Conservation (phyloP, 345 rosid genomes). For the Gossypium australe region DNA sequence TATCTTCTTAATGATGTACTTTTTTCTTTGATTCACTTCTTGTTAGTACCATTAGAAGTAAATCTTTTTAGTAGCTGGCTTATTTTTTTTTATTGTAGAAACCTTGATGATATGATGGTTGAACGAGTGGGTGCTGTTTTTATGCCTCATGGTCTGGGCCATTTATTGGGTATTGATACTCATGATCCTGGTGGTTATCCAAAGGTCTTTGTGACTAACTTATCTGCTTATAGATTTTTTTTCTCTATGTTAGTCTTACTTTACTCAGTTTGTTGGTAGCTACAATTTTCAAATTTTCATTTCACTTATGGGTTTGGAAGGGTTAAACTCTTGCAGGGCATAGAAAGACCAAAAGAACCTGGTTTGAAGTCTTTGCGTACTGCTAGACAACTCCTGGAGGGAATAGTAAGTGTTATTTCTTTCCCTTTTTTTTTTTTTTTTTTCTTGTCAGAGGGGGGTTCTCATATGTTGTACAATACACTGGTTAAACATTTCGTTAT, state of each 20-base stretch:
- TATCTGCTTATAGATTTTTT: neutral
- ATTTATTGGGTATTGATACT: slow-evolving; percentile 87
- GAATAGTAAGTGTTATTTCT: slow-evolving; percentile 57
- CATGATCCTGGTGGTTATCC: slow-evolving; percentile 91
- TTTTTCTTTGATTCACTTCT: slow-evolving; percentile 10
- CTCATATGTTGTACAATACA: neutral
- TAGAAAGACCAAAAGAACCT: slow-evolving; percentile 60
- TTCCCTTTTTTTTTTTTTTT: neutral
- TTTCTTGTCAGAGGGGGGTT: neutral
- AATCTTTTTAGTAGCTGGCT: neutral
- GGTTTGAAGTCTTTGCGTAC: slow-evolving; percentile 82
- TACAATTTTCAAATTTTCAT: neutral
- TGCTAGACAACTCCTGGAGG: slow-evolving; percentile 59
- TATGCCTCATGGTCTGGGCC: slow-evolving; percentile 98
- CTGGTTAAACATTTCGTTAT: neutral
- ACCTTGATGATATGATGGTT: slow-evolving; percentile 75
- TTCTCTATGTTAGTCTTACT: neutral
- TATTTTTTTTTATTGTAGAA: slow-evolving; percentile 34
- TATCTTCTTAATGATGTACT: neutral
- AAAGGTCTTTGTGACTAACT: slow-evolving; percentile 34
- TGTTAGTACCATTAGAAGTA: slow-evolving; percentile 3
- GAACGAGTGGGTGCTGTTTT: slow-evolving; percentile 76
- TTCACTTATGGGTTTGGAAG: slow-evolving; percentile 17
- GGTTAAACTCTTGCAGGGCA: slow-evolving; percentile 42
- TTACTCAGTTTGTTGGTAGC: neutral